Evolutionary conservation across 2,329 filamentous ascomycete species (phyloP).

Genomic region (Neurospora crassa): DNA sequence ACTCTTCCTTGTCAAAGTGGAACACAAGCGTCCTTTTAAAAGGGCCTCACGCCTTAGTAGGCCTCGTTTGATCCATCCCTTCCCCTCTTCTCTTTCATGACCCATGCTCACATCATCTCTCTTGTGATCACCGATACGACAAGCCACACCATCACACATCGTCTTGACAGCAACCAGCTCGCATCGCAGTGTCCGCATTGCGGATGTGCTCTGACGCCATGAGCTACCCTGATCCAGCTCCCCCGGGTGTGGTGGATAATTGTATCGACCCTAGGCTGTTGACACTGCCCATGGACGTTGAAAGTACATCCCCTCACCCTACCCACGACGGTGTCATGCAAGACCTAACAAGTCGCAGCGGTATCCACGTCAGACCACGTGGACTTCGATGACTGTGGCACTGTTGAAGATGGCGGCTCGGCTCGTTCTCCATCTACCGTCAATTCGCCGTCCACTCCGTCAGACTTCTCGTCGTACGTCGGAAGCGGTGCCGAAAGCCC

Average conservation of each 20-base stretch:
- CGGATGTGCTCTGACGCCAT: background rate
- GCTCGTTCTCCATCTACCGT: background rate
- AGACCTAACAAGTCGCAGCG: background rate
- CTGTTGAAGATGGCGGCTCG: background rate
- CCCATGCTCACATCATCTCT: background rate
- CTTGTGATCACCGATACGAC: background rate
- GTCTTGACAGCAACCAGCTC: background rate
- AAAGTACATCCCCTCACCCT: background rate
- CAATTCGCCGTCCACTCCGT: background rate
- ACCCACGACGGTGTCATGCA: background rate
- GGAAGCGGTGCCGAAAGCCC: background rate
- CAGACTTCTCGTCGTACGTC: background rate
- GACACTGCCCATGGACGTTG: too few species aligned
- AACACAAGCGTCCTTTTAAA: background rate
- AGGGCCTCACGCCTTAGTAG: background rate
- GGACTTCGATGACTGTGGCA: background rate
- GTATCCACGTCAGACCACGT: background rate
- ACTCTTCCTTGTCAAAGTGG: background rate
- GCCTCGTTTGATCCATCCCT: background rate
- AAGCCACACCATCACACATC: background rate
- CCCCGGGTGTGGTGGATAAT: too few species aligned
- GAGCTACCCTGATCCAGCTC: background rate
- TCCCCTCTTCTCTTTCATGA: background rate
- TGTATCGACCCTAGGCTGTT: background rate
- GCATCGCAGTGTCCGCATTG: background rate